Evolutionary conservation across 2,329 filamentous ascomycete species (phyloP).

Genomic region (Scedosporium boydii): DNA sequence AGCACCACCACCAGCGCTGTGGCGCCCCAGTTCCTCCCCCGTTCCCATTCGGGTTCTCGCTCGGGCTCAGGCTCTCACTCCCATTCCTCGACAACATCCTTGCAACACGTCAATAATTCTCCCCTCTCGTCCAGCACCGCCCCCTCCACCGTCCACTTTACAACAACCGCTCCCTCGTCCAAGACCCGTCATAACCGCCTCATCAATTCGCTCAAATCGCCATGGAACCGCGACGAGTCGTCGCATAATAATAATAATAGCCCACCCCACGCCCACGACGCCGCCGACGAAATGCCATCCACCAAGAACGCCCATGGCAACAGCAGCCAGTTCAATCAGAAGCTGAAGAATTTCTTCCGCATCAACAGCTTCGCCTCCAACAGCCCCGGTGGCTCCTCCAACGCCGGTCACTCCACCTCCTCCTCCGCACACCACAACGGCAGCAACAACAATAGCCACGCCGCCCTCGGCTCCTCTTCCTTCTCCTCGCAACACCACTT

Average conservation of each 20-base stretch:
- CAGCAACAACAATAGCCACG: constrained; percentile 9
- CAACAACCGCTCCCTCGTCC: constrained; percentile 8
- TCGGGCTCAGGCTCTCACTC: not conserved
- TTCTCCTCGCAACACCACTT: constrained; percentile 9
- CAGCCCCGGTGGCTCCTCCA: constrained; percentile 20
- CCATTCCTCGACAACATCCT: constrained; percentile 1
- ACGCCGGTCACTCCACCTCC: constrained; percentile 42
- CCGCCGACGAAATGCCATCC: constrained; percentile 33
- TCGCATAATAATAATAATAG: constrained; percentile 4
- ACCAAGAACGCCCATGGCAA: constrained; percentile 40
- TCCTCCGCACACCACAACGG: constrained; percentile 41
- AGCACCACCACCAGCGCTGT: not conserved
- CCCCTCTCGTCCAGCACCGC: constrained; percentile 8
- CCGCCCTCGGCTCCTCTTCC: constrained; percentile 4
- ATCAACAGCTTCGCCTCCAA: constrained; percentile 44
- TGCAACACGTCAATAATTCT: not conserved
- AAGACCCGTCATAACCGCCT: not conserved
- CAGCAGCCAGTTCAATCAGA: constrained; percentile 54
- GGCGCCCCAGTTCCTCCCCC: constrained; percentile 1
- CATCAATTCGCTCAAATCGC: constrained; percentile 7
- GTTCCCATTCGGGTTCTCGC: no score
- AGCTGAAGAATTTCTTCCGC: constrained; percentile 62
- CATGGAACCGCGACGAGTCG: constrained; percentile 7
- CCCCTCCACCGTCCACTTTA: constrained; percentile 8
- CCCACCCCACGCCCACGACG: not conserved